These are phyloP conservation scores for Albophoma yamanashiensis DNA, from an alignment of 2,329 filamentous ascomycete species.

Conservation along the genomic window DNA sequence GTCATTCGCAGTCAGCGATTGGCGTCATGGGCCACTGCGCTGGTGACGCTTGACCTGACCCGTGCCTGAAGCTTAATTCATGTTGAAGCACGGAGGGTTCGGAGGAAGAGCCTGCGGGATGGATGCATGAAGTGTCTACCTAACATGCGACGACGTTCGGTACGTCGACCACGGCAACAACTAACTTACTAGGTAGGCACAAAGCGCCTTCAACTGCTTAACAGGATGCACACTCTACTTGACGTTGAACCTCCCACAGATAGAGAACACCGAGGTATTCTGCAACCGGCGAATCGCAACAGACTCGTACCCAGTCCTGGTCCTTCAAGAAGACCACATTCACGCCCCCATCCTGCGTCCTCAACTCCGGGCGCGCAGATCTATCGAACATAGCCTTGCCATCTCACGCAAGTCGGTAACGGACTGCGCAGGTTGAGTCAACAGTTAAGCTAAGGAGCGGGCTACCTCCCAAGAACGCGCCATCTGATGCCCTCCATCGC, in stretches of 20 bases:
- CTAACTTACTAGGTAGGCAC: no score
- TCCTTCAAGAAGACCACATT: background rate
- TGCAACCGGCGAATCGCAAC: background rate
- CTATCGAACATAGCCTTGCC: background rate
- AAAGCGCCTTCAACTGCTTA: no score
- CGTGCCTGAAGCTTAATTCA: background rate
- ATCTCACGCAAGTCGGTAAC: background rate
- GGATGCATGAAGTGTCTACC: no score
- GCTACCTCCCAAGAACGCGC: background rate
- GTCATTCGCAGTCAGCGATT: background rate
- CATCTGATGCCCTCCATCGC: background rate
- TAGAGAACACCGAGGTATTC: background rate
- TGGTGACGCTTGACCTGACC: background rate
- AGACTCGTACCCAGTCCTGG: background rate
- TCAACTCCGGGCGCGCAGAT: background rate
- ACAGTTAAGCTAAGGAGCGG: background rate
- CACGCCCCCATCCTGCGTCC: background rate
- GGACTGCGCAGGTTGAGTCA: background rate
- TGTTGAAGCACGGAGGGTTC: background rate
- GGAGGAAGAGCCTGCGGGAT: no score
- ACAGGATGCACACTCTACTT: no score
- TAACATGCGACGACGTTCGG: background rate
- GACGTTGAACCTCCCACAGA: background rate
- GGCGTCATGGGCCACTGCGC: background rate
- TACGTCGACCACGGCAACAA: no score